These are phyloP conservation scores for Clavulina sp. DNA, from an alignment of 768 basidiomycete species.

Conservation along the genomic window DNA sequence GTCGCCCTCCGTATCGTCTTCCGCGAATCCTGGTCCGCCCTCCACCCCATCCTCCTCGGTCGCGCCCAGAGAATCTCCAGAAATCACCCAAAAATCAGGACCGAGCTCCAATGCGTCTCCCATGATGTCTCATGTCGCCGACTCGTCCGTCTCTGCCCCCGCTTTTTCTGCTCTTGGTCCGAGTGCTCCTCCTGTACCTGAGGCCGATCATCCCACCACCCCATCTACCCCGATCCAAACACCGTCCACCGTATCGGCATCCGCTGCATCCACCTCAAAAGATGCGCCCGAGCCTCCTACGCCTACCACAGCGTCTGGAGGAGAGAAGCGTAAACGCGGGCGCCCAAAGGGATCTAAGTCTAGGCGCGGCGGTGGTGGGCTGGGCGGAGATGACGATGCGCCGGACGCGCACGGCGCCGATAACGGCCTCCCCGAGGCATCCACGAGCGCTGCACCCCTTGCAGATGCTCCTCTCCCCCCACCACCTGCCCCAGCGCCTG, in stretches of 20 bases:
- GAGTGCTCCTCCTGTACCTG: no score
- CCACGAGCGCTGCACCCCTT: background rate
- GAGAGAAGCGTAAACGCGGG: slow-evolving; percentile 10
- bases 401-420: background rate
- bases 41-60: no score
- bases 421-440: background rate
- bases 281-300: background rate
- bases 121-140: no score
- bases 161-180: no score
- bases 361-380: slow-evolving; percentile 4
- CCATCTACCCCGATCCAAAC: no score
- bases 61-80: no score
- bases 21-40: no score
- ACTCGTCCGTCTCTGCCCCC: no score
- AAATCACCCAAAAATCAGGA: no score
- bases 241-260: background rate
- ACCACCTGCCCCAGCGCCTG: background rate
- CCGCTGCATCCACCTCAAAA: slow-evolving; percentile 7
- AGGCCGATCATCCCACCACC: no score
- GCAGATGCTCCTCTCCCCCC: background rate
- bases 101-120: no score
- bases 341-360: slow-evolving; percentile 12
- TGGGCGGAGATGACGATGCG: slow-evolving; percentile 6
- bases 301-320: background rate
- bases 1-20: no score